These are phyloP conservation scores for Colletotrichum magnum DNA, from an alignment of 2,329 filamentous ascomycete species.

Conservation along the genomic window DNA sequence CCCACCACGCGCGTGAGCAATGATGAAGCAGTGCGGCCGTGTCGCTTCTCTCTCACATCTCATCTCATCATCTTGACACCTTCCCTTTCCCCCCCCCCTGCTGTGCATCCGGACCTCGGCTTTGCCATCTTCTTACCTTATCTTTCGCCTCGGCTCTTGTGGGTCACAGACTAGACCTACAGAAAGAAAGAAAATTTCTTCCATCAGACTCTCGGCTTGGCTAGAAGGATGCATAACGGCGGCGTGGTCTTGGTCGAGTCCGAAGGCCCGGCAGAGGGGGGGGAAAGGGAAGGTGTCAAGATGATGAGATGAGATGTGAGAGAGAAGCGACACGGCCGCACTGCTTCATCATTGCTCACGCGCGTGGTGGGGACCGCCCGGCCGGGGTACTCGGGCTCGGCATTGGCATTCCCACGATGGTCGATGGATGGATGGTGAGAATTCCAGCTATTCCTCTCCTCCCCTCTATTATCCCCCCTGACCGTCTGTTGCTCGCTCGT, in stretches of 20 bases:
- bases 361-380: slow-evolving; percentile 29
- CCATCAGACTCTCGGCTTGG: not conserved
- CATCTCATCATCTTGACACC: too few species aligned
- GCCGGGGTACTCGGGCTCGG: slow-evolving; percentile 33
- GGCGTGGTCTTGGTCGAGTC: slow-evolving; percentile 2
- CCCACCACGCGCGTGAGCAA: too few species aligned
- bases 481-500: not conserved
- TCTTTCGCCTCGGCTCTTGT: not conserved
- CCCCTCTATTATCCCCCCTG: too few species aligned
- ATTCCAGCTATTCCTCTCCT: not conserved
- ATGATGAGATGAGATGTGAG: slow-evolving; percentile 40
- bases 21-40: too few species aligned
- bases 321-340: slow-evolving; percentile 19
- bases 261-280: slow-evolving; percentile 7
- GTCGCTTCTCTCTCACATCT: too few species aligned
- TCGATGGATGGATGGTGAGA: not conserved
- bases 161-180: not conserved
- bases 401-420: slow-evolving; percentile 23
- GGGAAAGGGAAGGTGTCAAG: slow-evolving; percentile 5
- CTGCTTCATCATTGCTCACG: slow-evolving; percentile 38
- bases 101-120: not conserved
- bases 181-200: slow-evolving; percentile 6
- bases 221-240: slow-evolving; percentile 13
- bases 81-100: too few species aligned
- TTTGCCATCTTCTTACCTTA: not conserved